A percentile compares a stretch with the other conserved stretches of the same genome.
phyloP scores from a whole-genome alignment of 305 asterid genomes.

The Fraxinus baroniana region DNA sequence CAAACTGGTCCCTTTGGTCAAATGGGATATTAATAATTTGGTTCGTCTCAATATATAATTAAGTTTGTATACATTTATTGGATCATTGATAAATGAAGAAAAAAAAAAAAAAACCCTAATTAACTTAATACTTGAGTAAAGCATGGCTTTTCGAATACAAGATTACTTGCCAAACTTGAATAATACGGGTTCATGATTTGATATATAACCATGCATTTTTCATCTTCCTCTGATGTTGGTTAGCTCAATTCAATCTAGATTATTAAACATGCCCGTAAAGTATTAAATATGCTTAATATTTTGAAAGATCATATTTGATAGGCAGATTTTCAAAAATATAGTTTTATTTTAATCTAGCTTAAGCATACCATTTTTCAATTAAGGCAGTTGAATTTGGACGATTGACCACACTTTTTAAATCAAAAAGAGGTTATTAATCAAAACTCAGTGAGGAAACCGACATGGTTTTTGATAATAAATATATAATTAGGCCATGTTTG shows the following conservation, averaged over 20 bases:
- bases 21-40: conserved; percentile 1
- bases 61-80: neutral
- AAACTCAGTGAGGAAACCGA: too few species aligned
- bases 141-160: neutral
- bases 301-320: neutral
- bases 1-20: conserved; percentile 21
- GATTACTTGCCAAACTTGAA: neutral
- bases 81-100: neutral
- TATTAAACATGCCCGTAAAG: too few species aligned
- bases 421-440: too few species aligned
- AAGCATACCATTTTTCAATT: too few species aligned
- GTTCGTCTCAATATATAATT: neutral
- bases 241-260: neutral
- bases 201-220: neutral
- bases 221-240: neutral
- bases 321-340: neutral
- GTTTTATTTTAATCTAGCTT: too few species aligned
- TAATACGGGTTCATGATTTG: too few species aligned
- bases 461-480: too few species aligned
- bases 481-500: too few species aligned
- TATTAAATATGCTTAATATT: too few species aligned
- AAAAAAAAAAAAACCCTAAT: neutral
- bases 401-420: too few species aligned
- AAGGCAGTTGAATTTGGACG: too few species aligned
- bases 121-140: neutral